Evolutionary conservation across 164 flowering plant genomes (phyloP), one percentile per base, ranked within the genome.

Genomic region (Annona cherimola): DNA sequence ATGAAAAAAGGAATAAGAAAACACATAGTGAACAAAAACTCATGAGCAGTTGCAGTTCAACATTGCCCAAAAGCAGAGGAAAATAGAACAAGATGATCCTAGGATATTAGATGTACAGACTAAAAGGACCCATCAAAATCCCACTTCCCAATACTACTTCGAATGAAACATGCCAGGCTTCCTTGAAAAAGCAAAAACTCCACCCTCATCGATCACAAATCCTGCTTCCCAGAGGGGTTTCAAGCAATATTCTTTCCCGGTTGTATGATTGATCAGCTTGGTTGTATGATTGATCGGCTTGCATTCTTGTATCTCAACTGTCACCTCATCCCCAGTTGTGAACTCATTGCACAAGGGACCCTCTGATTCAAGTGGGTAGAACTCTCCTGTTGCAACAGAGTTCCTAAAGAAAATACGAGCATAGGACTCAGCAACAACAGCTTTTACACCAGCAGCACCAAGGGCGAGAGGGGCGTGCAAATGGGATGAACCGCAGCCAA

Each of bases 211-310:
- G 74, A 91, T 91, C 14, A 95, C 98, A 2, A 96, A 97, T 4
- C 99, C 99, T 0, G 93, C 97, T 78, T 91, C 99, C 1, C 99
- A 98, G 73, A 95, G 90, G 0, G 97, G 90, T 86, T 90, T 94
- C 90, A 94, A 69, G 69, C 57, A 73, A 74, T 90, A 92, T 81
- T 88, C 96, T 81, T 91, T 92, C 54, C 96, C 97, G 1, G 89
- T 88, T 0, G 93, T 26, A 26, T 26, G 35, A 26, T 26, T 26
- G 35, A 26, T 26, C 35, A 26, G 35, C 35, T 26, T 26, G 35
- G 35, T 26, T 26, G 1, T 89, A 66, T 92, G 97, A 82, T 94
- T 94, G 71, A 87, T 86, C 88, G 92, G 61, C 70, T 54, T 54
- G 50, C 79, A 82, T 79, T 88, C 82, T 19, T 55, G 83, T 35